phyloP scores from a whole-genome alignment of 73 alveolate genomes.

The Effrenium voratum region DNA sequence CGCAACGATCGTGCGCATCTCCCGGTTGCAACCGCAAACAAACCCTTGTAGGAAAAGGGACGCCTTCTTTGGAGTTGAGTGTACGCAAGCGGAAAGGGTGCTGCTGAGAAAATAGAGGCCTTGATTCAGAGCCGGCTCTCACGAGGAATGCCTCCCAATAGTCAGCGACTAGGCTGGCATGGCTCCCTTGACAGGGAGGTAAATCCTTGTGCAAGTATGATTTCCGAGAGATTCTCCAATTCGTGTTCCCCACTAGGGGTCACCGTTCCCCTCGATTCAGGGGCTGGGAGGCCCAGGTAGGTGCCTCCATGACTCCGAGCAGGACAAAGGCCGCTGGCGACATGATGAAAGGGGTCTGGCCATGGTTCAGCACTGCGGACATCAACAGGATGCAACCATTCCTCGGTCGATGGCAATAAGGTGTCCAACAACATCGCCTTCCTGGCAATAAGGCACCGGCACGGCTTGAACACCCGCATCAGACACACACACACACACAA shows the following conservation, averaged over 20 bases:
- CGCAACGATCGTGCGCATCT: not conserved
- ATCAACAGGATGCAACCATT: slow-evolving; percentile 37
- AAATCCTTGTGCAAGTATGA: not conserved
- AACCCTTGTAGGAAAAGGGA: not conserved
- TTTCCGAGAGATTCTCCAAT: not conserved
- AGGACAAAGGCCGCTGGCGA: slow-evolving; percentile 45
- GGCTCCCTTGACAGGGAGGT: not conserved
- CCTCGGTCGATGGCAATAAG: not conserved
- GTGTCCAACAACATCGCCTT: not conserved
- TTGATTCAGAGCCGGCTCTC: too few species aligned
- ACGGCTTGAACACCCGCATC: too few species aligned
- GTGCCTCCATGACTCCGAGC: slow-evolving; percentile 33
- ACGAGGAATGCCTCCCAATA: not conserved
- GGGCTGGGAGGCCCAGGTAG: not conserved
- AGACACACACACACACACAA: too few species aligned
- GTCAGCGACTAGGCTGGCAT: not conserved
- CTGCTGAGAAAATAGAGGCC: too few species aligned
- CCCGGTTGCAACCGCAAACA: not conserved
- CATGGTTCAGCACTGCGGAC: slow-evolving; percentile 27
- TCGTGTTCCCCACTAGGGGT: not conserved
- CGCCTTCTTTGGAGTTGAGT: not conserved
- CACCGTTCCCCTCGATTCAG: not conserved
- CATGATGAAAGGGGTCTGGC: slow-evolving; percentile 44
- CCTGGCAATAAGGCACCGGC: too few species aligned
- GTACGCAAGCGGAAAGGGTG: too few species aligned